Conservation (phyloP, 2,329 filamentous ascomycete genomes). For the Onygenales sp. region DNA sequence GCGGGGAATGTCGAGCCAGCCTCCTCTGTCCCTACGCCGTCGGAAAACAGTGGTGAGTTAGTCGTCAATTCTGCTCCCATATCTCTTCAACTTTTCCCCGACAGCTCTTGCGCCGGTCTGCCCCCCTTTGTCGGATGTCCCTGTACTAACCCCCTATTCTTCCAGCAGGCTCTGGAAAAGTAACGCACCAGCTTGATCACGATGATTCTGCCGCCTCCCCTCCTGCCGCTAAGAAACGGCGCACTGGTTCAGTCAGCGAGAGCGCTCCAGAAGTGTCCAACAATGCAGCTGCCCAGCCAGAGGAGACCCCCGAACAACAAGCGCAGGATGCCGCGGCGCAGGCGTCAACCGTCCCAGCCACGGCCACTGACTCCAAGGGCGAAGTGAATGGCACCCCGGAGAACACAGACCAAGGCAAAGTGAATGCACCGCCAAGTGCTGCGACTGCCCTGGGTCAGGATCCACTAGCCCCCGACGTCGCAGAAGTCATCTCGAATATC, state of each 20-base stretch:
- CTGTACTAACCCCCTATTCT: conserved; percentile 1
- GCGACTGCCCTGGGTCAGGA: conserved; percentile 18
- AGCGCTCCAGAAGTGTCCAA: conserved; percentile 2
- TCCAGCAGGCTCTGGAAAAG: conserved; percentile 19
- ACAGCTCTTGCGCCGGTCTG: no score
- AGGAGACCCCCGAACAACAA: conserved; percentile 7
- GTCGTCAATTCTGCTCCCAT: not conserved
- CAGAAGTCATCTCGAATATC: conserved; percentile 32
- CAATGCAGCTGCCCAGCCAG: not conserved
- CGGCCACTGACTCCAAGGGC: conserved; percentile 4
- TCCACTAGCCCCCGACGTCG: conserved; percentile 24
- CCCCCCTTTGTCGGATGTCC: not conserved
- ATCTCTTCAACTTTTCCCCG: not conserved
- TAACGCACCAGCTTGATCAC: conserved; percentile 21
- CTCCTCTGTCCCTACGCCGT: conserved; percentile 17
- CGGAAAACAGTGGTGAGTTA: conserved; percentile 27
- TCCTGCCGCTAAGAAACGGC: conserved; percentile 31
- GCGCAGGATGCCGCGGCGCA: not conserved
- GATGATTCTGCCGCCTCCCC: conserved; percentile 23
- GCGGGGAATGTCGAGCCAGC: conserved; percentile 18
- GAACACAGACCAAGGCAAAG: conserved; percentile 8
- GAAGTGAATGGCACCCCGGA: conserved; percentile 19
- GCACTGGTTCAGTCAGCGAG: conserved; percentile 23
- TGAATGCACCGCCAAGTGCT: conserved; percentile 1
- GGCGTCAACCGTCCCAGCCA: not conserved